These are phyloP conservation scores for Pascua sp. DNA, from an alignment of 1,284 basidiomycete genomes.

Conservation along the genomic window DNA sequence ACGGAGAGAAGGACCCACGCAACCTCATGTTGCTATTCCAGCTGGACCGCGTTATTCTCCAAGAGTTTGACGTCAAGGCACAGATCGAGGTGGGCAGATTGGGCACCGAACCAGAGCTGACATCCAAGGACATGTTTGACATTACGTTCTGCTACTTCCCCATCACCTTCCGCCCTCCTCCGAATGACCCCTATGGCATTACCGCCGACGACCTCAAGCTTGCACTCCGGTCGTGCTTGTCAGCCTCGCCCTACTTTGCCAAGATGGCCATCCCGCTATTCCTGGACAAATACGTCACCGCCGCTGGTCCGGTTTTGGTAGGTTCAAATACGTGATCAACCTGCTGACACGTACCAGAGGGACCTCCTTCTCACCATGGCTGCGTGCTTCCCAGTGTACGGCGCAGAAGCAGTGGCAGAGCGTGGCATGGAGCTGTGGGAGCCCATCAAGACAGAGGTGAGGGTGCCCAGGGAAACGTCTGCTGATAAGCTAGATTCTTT, in stretches of 20 bases:
- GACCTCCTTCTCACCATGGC: conserved; percentile 76
- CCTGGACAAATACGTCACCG: conserved; percentile 84
- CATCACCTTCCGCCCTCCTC: conserved; percentile 91
- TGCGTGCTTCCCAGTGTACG: conserved; percentile 76
- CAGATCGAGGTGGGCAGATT: conserved; percentile 65
- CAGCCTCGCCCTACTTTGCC: conserved; percentile 77
- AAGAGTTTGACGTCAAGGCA: conserved; percentile 76
- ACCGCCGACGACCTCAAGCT: conserved; percentile 79
- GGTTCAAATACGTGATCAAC: conserved; percentile 7
- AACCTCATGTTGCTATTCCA: conserved; percentile 89
- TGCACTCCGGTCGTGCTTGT: conserved; percentile 65
- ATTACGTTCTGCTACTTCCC: conserved; percentile 98
- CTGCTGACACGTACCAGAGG: conserved; percentile 53
- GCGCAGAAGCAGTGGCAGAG: conserved; percentile 59
- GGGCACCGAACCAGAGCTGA: neutral
- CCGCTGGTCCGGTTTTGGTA: conserved; percentile 80
- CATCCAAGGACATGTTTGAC: conserved; percentile 76
- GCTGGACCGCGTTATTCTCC: conserved; percentile 75
- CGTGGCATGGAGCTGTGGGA: conserved; percentile 78
- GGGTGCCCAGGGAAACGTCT: conserved; percentile 8
- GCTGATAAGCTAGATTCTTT: conserved; percentile 66
- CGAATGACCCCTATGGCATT: conserved; percentile 91
- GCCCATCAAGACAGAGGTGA: conserved; percentile 77
- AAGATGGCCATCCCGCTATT: conserved; percentile 81
- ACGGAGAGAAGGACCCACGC: conserved; percentile 96